Base-by-base conservation (phyloP, 805 yeast species). In the Trichomonascus vanleenenianus region DNA sequence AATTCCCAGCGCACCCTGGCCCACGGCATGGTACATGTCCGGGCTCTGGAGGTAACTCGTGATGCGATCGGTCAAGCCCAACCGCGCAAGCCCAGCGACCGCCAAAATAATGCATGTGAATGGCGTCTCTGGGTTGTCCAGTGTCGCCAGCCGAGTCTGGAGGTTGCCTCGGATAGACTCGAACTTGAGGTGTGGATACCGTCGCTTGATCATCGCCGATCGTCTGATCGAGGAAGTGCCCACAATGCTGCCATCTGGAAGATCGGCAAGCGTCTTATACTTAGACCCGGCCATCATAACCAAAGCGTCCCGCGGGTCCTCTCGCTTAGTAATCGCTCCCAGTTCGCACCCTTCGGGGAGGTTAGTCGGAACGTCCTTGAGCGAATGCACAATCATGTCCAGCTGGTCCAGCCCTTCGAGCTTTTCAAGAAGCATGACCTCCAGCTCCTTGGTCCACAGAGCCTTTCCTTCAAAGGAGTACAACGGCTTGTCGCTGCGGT, bases 1-100 rank as follows among this genome's bases (percentile, higher is more conserved):
- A 22, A 93, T 70, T 15, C 97, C 98, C 39, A 93, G 66, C 0
- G 97, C 97, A 52, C 98, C 98, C 68, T 93, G 98, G n/a, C 98
- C 98, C 39, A 93, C 96, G 1, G 98, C 96, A 61, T 91, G 85
- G 61, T 80, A 83, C 95, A 91, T 85, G 45, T 82, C 85, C 30
- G 85, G 83, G 3, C 79, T 73, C 46, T 81, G 78, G 51, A 93
- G 71, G 52, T 71, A 74, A 51, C 75, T 71, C 4, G 96, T 80
- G 59, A 93, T 87, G 62, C 97, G 72, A 54, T 78, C 63, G n/a
- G 75, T 79, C 43, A 89, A 67, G 10, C 81, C 84, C 37, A 83
- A 67, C 54, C 98, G 76, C 18, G 76, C 68, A 48, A 93, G 72
- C 2, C 98, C 98, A 1, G 98, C 97, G 8, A 93, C 82, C 0